Evolutionary conservation across 73 alveolate species (phyloP).

Genomic region (Effrenium voratum): DNA sequence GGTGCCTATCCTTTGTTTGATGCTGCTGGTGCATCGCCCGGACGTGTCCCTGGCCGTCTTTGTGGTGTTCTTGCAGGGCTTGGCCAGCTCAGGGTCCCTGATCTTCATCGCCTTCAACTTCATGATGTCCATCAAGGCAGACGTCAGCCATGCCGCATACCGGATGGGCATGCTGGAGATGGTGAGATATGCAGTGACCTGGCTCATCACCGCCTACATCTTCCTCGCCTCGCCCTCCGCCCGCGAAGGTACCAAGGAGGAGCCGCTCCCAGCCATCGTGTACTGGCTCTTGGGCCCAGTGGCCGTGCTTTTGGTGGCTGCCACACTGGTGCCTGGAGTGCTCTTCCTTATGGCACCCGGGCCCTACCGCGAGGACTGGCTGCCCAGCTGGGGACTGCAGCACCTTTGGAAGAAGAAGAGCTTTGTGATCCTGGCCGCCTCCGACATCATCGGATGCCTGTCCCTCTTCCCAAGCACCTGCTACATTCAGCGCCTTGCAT

Average conservation of each 20-base stretch:
- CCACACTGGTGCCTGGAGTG: constrained; percentile 65
- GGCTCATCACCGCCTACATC: constrained; percentile 88
- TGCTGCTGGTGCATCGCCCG: constrained; percentile 60
- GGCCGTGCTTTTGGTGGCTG: background rate
- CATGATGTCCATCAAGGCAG: constrained; percentile 84
- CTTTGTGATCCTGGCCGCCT: constrained; percentile 44
- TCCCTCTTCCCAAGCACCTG: constrained; percentile 88
- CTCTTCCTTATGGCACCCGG: constrained; percentile 66
- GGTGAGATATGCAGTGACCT: constrained; percentile 78
- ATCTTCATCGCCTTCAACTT: constrained; percentile 65
- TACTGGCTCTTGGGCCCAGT: constrained; percentile 35
- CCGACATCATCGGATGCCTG: constrained; percentile 51
- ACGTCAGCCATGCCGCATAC: constrained; percentile 78
- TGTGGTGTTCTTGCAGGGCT: constrained; percentile 48
- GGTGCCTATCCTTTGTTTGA: constrained; percentile 48
- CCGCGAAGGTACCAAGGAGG: constrained; percentile 31
- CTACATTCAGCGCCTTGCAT: constrained; percentile 67
- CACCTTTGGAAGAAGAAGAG: constrained; percentile 28
- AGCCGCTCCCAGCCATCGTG: constrained; percentile 74
- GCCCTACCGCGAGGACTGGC: constrained; percentile 58
- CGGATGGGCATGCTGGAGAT: constrained; percentile 91
- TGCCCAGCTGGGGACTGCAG: constrained; percentile 53
- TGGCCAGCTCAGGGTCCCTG: constrained; percentile 65
- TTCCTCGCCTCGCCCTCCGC: constrained; percentile 75
- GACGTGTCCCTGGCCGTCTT: constrained; percentile 36